Base-by-base conservation (phyloP, 257 asterid species). In the Schizonepeta tenuifolia region DNA sequence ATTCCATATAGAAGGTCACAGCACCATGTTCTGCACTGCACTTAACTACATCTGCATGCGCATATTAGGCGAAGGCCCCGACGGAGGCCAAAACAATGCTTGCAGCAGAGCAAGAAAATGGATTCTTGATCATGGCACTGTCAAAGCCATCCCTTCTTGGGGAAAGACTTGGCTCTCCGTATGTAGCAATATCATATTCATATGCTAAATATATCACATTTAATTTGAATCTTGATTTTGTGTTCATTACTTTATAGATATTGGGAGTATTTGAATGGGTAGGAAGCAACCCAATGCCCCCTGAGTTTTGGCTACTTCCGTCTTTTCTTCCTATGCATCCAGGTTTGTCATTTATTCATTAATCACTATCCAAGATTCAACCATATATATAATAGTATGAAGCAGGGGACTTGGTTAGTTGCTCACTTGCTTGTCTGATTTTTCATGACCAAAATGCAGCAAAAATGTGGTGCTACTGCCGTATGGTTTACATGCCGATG, bases 111-210 rank as follows among this genome's bases (percentile, higher is more conserved):
- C 90, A 61, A 83, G 95, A 70, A 90, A 86, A 81, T 90, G 96
- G 96, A 87, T 90, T 12, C 90, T 90, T 72, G 96, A 87, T 60
- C 96, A 86, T 67, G 96, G 94, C 51, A 87, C 89, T 36, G 92
- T 73, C 6, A 80, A 76, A 12, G 87, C 90, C 20, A 87, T 87
- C 49, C 96, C 96, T 69, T 89, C 92, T 15, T 89, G 94, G 96
- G 96, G 95, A 44, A 90, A 90, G 80, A 88, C 90, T 18, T 90
- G 92, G 95, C 95, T 90, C 26, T 84, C 95, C 70, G 96, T 90
- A 78, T 31, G 71, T 51, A 20, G 1, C 26, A 1, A 24, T 24
- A 24, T 17, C n/a, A 1, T 20, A 10, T 10, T 17, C n/a, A 1
- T 20, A 10, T 10, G 9, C 9, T 11, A 47, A 10, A 20, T 35